phyloP scores from a whole-genome alignment of 176 grass and related monocot genomes.

The Raddia guianensis region DNA sequence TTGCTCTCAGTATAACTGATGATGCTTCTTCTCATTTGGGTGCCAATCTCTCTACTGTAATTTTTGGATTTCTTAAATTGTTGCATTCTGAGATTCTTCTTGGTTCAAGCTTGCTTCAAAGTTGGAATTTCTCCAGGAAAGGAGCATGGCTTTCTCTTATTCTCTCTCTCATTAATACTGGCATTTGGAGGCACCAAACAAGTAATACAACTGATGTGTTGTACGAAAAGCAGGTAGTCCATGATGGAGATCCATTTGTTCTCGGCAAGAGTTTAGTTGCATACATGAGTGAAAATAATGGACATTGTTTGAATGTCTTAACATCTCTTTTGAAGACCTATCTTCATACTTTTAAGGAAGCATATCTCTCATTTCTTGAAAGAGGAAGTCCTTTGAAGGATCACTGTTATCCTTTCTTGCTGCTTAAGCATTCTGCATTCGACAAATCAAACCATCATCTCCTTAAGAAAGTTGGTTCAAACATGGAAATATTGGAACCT shows the following conservation, averaged over 20 bases:
- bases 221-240: slow-evolving; percentile 15
- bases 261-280: slow-evolving; percentile 53
- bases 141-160: slow-evolving; percentile 76
- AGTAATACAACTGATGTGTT: slow-evolving; percentile 31
- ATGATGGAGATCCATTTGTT: slow-evolving; percentile 45
- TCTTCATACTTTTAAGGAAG: slow-evolving; percentile 55
- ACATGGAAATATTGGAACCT: slow-evolving; percentile 58
- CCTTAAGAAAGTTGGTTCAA: slow-evolving; percentile 60
- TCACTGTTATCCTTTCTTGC: slow-evolving; percentile 67
- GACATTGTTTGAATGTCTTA: slow-evolving; percentile 54
- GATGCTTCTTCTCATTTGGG: slow-evolving; percentile 48
- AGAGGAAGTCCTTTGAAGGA: slow-evolving; percentile 38
- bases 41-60: slow-evolving; percentile 47
- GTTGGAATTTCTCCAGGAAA: slow-evolving; percentile 78
- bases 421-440: slow-evolving; percentile 71
- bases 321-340: slow-evolving; percentile 72
- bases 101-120: slow-evolving; percentile 44
- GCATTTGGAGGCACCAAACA: slow-evolving; percentile 50
- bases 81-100: slow-evolving; percentile 59
- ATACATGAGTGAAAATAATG: slow-evolving; percentile 50
- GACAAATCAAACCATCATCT: slow-evolving; percentile 74
- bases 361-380: slow-evolving; percentile 64
- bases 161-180: slow-evolving; percentile 63
- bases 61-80: slow-evolving; percentile 60
- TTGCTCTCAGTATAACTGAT: slow-evolving; percentile 55